Base-by-base conservation (phyloP, 305 asterid species). In the Fraxinus albicans region DNA sequence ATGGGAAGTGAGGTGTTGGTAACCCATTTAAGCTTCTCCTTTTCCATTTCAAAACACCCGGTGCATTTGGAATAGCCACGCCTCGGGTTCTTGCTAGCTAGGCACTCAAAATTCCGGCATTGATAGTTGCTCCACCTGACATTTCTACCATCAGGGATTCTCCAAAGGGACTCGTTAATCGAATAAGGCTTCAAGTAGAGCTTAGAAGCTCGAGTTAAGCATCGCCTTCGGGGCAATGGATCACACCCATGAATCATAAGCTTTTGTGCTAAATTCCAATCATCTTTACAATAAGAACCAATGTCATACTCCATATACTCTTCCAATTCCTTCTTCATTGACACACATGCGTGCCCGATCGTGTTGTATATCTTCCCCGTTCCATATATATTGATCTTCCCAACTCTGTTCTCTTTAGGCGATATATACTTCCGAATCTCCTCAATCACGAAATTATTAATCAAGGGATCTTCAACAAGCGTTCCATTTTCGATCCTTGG, bases 271-370 rank as follows among this genome's bases (percentile, higher is more conserved):
- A 89, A 72, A 34, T 78, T 84, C 97, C 99, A 95, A 80, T 95
- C 99, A 38, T 95, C 98, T 44, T 93, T 95, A 72, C 98, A 95
- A 55, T 91, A 94, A 3, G 98, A 94, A 6, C 98, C 99, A 25
- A 94, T 91, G 10, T 94, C 97, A 53, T 93, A 94, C 29, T 93
- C 92, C 99, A 95, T 93, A 78, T 90, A 94, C 86, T 91, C 94
- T 85, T 95, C 94, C 86, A 94, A 40, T 72, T 95, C 98, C 63
- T 87, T 90, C 84, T 88, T 94, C 94, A 94, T 84, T 19, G 58
- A 27, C 58, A 85, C 93, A 44, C 98, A 95, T n/a, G 94, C 86
- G 60, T 93, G 98, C 10, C 99, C 98, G 17, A 94, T 90, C 80
- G 98, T 86, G 92, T 86, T 95, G 84, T 91, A 86, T 3, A 92